These are phyloP conservation scores for Coemansia sp. DNA, from an alignment of 192 early-diverging fungal species.

Conservation along the genomic window DNA sequence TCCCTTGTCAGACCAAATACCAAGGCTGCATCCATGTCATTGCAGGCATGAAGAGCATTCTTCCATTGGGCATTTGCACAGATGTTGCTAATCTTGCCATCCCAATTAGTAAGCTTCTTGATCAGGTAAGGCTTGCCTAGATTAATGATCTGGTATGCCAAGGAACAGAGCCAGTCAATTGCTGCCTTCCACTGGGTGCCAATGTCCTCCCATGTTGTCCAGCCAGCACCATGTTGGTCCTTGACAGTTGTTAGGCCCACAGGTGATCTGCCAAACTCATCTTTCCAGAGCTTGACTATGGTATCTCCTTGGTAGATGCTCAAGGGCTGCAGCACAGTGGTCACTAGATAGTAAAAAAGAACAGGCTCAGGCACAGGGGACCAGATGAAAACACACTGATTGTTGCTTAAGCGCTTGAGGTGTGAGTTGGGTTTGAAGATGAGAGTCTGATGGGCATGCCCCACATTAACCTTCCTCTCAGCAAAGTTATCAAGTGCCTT, in stretches of 20 bases:
- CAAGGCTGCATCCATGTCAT: constrained; percentile 14
- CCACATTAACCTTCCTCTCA: constrained; percentile 5
- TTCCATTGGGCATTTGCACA: constrained; percentile 2
- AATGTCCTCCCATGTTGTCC: constrained; percentile 13
- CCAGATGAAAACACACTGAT: constrained; percentile 15
- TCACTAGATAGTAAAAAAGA: constrained; percentile 36
- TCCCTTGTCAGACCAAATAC: constrained; percentile 29
- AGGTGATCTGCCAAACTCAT: constrained; percentile 13
- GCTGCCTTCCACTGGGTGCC: constrained; percentile 30
- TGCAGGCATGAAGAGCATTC: neutral
- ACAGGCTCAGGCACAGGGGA: constrained; percentile 12
- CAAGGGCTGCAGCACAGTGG: constrained; percentile 30
- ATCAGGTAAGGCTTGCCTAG: constrained; percentile 18
- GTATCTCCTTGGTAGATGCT: constrained; percentile 8
- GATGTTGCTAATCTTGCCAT: constrained; percentile 1
- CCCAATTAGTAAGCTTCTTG: constrained; percentile 23
- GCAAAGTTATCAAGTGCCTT: constrained; percentile 8
- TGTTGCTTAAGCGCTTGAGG: constrained; percentile 11
- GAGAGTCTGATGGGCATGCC: constrained; percentile 1
- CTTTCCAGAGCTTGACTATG: constrained; percentile 25
- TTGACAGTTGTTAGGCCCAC: constrained; percentile 8
- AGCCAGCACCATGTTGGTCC: neutral
- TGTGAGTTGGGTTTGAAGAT: constrained; percentile 25
- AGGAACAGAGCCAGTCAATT: constrained; percentile 21
- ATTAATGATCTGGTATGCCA: constrained; percentile 5